phyloP scores from a whole-genome alignment of 1,284 basidiomycete genomes.

The Heterobasidion occidentale region DNA sequence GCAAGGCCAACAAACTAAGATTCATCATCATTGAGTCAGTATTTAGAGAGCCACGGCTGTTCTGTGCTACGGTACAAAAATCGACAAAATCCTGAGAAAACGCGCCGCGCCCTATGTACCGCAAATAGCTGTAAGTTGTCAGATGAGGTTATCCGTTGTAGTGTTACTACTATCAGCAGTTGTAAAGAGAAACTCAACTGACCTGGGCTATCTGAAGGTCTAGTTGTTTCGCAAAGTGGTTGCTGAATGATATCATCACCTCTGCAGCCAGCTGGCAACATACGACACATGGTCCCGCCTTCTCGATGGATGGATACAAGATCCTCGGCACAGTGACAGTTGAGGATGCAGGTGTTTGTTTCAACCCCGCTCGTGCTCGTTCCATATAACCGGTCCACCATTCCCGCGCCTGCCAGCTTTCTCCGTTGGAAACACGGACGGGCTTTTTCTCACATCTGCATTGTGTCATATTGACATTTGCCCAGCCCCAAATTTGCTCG shows the following conservation, averaged over 20 bases:
- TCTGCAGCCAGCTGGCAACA: background rate
- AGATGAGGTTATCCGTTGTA: too few relatives aligned
- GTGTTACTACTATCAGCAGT: too few relatives aligned
- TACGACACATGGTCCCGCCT: background rate
- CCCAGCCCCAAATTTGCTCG: background rate
- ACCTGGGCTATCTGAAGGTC: background rate
- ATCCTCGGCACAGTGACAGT: background rate
- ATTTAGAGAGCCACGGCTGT: too few relatives aligned
- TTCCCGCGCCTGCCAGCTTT: background rate
- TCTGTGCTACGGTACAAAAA: too few relatives aligned
- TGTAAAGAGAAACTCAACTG: background rate
- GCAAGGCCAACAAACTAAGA: too few relatives aligned
- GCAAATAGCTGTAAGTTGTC: too few relatives aligned
- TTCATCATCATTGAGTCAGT: too few relatives aligned
- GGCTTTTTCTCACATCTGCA: background rate
- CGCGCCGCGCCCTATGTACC: too few relatives aligned
- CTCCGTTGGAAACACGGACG: background rate
- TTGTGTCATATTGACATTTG: background rate
- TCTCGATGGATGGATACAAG: background rate
- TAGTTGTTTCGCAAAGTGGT: background rate
- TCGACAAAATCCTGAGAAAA: too few relatives aligned
- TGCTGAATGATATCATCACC: background rate
- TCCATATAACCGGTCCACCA: constrained; percentile 3
- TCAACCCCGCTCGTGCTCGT: background rate
- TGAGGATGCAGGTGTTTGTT: background rate